A percentile compares a stretch with the other conserved stretches of the same genome.
Conservation (phyloP, 23 red algal genomes). For the Gracilaria caudata region DNA sequence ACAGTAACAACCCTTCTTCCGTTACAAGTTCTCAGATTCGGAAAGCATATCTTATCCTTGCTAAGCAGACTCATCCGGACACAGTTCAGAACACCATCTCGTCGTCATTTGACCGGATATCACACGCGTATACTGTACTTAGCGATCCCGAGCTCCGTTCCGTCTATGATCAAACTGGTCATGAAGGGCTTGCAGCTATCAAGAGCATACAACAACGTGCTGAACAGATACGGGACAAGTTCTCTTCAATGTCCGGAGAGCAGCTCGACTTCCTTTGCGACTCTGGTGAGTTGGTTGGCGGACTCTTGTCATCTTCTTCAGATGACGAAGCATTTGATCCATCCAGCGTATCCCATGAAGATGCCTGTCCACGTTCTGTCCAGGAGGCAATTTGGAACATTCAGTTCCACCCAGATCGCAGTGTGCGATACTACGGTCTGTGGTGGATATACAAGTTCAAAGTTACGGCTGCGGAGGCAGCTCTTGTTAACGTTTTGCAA, state of each 20-base stretch:
- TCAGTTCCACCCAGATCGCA: constrained; percentile 69
- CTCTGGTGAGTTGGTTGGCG: constrained; percentile 48
- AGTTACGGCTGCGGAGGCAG: constrained; percentile 68
- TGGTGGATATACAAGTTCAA: constrained; percentile 98
- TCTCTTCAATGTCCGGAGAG: constrained; percentile 44
- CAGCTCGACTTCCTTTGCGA: constrained; percentile 74
- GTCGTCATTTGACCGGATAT: constrained; percentile 23
- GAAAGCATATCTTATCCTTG: constrained; percentile 45
- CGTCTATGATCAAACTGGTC: constrained; percentile 79
- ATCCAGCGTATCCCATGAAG: constrained; percentile 25
- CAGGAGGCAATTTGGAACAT: constrained; percentile 91
- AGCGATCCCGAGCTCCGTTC: constrained; percentile 73
- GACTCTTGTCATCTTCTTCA: constrained; percentile 52
- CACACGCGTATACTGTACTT: constrained; percentile 65
- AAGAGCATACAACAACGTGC: constrained; percentile 58
- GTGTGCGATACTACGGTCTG: constrained; percentile 85
- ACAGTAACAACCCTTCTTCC: not conserved
- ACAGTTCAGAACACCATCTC: not conserved
- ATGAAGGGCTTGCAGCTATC: constrained; percentile 72
- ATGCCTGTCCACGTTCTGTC: constrained; percentile 89
- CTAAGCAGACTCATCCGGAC: constrained; percentile 54
- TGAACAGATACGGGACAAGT: constrained; percentile 1
- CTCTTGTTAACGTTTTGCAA: constrained; percentile 82
- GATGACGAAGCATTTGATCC: constrained; percentile 10
- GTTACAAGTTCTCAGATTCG: constrained; percentile 34